These are phyloP conservation scores for Mycena chlorophos DNA, from an alignment of 768 basidiomycete species.

Conservation along the genomic window DNA sequence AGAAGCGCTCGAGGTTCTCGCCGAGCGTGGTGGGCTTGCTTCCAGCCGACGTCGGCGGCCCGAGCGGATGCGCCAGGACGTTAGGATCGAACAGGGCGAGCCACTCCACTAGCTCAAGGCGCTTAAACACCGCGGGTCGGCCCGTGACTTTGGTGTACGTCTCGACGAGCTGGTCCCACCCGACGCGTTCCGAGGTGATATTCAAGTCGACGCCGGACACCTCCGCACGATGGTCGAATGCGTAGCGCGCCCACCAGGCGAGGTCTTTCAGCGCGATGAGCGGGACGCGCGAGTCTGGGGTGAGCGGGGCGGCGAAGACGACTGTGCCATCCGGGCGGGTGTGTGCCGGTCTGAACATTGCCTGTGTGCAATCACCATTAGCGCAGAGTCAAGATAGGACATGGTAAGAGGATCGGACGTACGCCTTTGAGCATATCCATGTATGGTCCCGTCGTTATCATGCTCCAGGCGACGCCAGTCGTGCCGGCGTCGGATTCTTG, in stretches of 20 bases:
- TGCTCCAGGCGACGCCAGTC: constrained; percentile 35
- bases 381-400: background rate
- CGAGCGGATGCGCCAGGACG: constrained; percentile 34
- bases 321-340: constrained; percentile 27
- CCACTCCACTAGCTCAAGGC: constrained; percentile 36
- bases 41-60: constrained; percentile 28
- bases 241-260: constrained; percentile 27
- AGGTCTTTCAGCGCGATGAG: constrained; percentile 28
- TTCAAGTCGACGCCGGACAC: constrained; percentile 27
- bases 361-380: constrained; percentile 1
- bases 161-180: constrained; percentile 25
- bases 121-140: constrained; percentile 33
- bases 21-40: constrained; percentile 27
- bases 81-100: constrained; percentile 29
- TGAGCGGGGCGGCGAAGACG: constrained; percentile 27
- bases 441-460: constrained; percentile 41
- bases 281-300: constrained; percentile 24
- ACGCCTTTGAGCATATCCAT: constrained; percentile 44
- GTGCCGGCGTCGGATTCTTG: constrained; percentile 36
- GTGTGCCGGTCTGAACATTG: constrained; percentile 24
- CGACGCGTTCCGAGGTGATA: constrained; percentile 26
- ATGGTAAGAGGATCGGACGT: constrained; percentile 9
- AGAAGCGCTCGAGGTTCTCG: constrained; percentile 46
- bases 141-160: constrained; percentile 41
- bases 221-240: constrained; percentile 28